Evolutionary conservation across 106 monocot species (phyloP).

Genomic region (Dioscorea dumetorum): DNA sequence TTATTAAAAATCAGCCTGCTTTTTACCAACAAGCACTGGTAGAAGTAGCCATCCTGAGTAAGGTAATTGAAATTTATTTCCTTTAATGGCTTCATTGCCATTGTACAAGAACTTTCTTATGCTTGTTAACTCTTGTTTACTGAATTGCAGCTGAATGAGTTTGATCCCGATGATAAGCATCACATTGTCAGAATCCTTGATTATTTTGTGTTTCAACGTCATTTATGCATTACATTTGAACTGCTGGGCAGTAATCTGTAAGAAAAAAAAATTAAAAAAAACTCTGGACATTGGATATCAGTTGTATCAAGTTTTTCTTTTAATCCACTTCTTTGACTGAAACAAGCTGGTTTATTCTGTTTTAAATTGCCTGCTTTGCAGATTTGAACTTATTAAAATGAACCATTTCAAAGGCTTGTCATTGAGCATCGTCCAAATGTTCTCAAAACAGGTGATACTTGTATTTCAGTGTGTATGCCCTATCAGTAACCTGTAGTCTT

Average conservation of each 20-base stretch:
- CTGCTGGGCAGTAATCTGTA: slow-evolving; percentile 95
- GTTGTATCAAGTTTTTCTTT: no score
- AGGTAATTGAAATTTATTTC: slow-evolving; percentile 32
- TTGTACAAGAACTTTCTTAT: background rate
- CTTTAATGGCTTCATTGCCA: background rate
- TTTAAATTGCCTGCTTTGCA: slow-evolving; percentile 16
- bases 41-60: slow-evolving; percentile 70
- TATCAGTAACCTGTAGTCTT: background rate
- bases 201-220: slow-evolving; percentile 67
- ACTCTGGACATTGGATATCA: background rate
- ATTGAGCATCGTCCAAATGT: slow-evolving; percentile 61
- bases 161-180: slow-evolving; percentile 63
- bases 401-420: slow-evolving; percentile 77
- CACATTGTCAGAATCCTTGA: slow-evolving; percentile 93
- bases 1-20: slow-evolving; percentile 93
- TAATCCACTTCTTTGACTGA: no score
- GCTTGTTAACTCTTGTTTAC: background rate
- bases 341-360: no score
- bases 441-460: slow-evolving; percentile 76
- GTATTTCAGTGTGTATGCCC: background rate
- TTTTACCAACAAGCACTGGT: slow-evolving; percentile 82
- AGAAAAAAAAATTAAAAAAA: no score
- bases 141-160: slow-evolving; percentile 69
- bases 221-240: slow-evolving; percentile 97
- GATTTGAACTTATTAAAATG: slow-evolving; percentile 75